Percentiles rank a stretch among this genome's conserved stretches.
Conservation (phyloP, 257 asterid genomes). For the Ehretia macrophylla region DNA sequence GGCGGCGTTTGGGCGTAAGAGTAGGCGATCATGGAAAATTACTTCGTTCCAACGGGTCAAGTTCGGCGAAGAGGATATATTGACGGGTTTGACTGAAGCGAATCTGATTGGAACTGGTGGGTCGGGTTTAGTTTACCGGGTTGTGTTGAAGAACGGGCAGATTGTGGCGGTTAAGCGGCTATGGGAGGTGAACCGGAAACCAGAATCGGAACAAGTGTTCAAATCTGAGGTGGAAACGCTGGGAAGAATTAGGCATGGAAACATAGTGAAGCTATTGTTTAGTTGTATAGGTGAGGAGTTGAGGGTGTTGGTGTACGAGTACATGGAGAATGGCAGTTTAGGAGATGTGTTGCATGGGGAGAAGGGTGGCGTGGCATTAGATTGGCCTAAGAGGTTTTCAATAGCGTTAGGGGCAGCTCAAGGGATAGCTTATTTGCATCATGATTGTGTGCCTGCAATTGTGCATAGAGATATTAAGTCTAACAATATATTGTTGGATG, state of each 20-base stretch:
- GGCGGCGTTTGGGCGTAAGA: slow-evolving; percentile 17
- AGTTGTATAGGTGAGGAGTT: slow-evolving; percentile 57
- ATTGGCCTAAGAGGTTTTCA: slow-evolving; percentile 63
- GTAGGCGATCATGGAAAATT: slow-evolving; percentile 50
- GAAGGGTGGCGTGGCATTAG: slow-evolving; percentile 51
- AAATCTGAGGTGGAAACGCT: slow-evolving; percentile 51
- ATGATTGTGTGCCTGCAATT: slow-evolving; percentile 40
- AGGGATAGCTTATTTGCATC: slow-evolving; percentile 89
- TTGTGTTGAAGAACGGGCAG: slow-evolving; percentile 54
- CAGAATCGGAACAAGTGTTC: slow-evolving; percentile 46
- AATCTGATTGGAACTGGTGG: slow-evolving; percentile 76
- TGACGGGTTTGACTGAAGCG: slow-evolving; percentile 44
- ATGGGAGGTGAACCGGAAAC: slow-evolving; percentile 48
- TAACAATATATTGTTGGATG: slow-evolving; percentile 38
- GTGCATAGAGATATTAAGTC: slow-evolving; percentile 43
- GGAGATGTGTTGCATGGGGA: slow-evolving; percentile 70
- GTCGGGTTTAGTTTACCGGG: slow-evolving; percentile 72
- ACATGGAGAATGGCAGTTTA: slow-evolving; percentile 70
- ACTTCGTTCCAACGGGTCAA: slow-evolving; percentile 51
- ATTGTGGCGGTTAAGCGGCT: slow-evolving; percentile 77
- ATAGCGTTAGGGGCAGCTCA: slow-evolving; percentile 75
- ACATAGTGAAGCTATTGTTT: slow-evolving; percentile 70
- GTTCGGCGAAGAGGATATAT: slow-evolving; percentile 52
- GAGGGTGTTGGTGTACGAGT: slow-evolving; percentile 62
- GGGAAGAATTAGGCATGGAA: slow-evolving; percentile 60